Base-by-base conservation (phyloP, 2,329 filamentous ascomycete species). In the Elsinoe fawcettii region DNA sequence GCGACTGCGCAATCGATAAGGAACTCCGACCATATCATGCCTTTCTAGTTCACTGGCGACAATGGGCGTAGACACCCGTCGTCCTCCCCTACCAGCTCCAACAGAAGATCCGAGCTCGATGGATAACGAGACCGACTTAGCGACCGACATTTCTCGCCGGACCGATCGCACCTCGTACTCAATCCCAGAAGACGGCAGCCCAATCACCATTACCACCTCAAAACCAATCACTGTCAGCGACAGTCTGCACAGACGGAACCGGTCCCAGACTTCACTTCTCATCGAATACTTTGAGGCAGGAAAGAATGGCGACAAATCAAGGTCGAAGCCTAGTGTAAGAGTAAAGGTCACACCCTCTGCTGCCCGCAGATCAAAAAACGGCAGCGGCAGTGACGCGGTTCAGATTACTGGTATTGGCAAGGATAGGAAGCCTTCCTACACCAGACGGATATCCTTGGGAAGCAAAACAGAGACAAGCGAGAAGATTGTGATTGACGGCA, bases 271-370 rank as follows among this genome's bases (percentile, higher is more conserved):
- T 36, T 95, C 89, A 58, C 79, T 96, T 63, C 78, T 96, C 66
- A 96, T 96, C 66, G 91, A 96, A 74, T 96, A 95, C 73, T 96
- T 95, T 67, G 91, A 96, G 74, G 88, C 84, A 63, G 83, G 85
- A 61, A 91, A 88, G 70, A 75, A 80, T 58, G 78, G 77, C 65
- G 77, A 73, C 66, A 78, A 74, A 66, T 75, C 77, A 32, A 80
- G 83, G 64, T 85, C 87, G 65, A 85, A 87, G 64, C 90, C 91
- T 11, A 95, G 90, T 69, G 89, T 96, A 56, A 77, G 86, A 64
- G 86, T 89, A 56, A 81, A 85, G 64, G 80, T 96, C 61, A 95
- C 89, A 12, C 91, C 91, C 12, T 90, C 87, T 37, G 79, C 79
- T 22, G 75, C 74, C 63, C 80, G 77, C 70, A 83, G 78, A 67